Percentiles rank a stretch among this genome's conserved stretches.
Conservation (phyloP, 1,284 basidiomycete genomes). For the Sporisorium sorghi region DNA sequence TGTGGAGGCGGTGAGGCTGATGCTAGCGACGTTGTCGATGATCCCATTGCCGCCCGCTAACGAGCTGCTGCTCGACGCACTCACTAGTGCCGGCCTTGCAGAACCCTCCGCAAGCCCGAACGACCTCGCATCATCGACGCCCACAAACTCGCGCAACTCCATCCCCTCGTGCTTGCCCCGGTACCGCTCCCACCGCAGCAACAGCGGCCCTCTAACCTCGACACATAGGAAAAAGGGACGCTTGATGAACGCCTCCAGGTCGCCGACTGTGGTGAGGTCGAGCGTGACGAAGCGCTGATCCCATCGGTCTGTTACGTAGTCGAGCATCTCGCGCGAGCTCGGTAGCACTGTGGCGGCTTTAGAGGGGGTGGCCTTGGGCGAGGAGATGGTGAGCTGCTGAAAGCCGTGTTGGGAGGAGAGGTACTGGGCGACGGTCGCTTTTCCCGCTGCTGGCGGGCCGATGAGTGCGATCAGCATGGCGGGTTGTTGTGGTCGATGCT, state of each 20-base stretch:
- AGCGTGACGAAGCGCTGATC: constrained; percentile 81
- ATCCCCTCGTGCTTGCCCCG: constrained; percentile 10
- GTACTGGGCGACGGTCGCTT: constrained; percentile 80
- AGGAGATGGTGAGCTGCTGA: constrained; percentile 13
- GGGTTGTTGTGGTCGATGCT: too few relatives aligned
- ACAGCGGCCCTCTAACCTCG: constrained; percentile 84
- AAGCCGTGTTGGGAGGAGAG: constrained; percentile 74
- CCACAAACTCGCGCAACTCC: constrained; percentile 61
- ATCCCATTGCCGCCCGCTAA: constrained; percentile 31
- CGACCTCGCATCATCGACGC: constrained; percentile 52
- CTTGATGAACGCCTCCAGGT: constrained; percentile 81
- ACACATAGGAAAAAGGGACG: constrained; percentile 91
- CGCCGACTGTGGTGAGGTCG: constrained; percentile 75
- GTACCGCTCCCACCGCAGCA: constrained; percentile 67
- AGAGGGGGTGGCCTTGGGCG: neutral
- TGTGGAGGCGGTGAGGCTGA: constrained; percentile 25
- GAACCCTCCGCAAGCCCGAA: too few relatives aligned
- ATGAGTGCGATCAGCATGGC: constrained; percentile 86
- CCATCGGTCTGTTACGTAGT: constrained; percentile 87
- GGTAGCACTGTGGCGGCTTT: constrained; percentile 18
- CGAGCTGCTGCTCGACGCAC: constrained; percentile 23
- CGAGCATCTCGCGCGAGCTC: constrained; percentile 75
- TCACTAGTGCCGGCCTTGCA: constrained; percentile 12
- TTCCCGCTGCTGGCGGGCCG: constrained; percentile 85
- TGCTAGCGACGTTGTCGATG: constrained; percentile 12